Evolutionary conservation across 495 filamentous ascomycete species (phyloP).

Genomic region (Hyphodiscus hymeniophilus): DNA sequence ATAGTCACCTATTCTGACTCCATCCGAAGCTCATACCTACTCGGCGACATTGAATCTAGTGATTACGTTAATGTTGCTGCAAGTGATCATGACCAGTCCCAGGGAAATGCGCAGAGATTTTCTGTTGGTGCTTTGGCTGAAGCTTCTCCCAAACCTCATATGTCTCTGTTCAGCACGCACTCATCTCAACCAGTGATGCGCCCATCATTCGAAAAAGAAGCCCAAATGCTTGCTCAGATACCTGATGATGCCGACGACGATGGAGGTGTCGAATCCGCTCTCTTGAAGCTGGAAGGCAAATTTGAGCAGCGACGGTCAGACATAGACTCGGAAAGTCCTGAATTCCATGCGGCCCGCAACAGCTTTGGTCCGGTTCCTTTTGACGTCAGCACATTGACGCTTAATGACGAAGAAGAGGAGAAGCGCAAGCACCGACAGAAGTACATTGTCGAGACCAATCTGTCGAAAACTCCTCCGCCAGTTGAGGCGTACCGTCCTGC

Average conservation of each 20-base stretch:
- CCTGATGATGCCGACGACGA: slow-evolving; percentile 77
- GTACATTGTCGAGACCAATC: slow-evolving; percentile 28
- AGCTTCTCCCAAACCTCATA: slow-evolving; percentile 28
- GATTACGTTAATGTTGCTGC: slow-evolving; percentile 36
- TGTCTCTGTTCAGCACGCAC: slow-evolving; percentile 65
- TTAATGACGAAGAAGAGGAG: slow-evolving; percentile 27
- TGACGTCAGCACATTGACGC: slow-evolving; percentile 14
- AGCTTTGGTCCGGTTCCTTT: slow-evolving; percentile 17
- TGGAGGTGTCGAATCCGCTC: slow-evolving; percentile 85
- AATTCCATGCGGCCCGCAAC: slow-evolving; percentile 1
- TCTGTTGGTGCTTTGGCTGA: slow-evolving; percentile 52
- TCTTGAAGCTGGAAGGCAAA: slow-evolving; percentile 89
- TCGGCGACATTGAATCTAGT: slow-evolving; percentile 28
- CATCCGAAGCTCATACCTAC: slow-evolving; percentile 49
- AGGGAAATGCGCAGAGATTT: slow-evolving; percentile 31
- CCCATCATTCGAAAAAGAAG: slow-evolving; percentile 84
- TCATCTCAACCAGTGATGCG: slow-evolving; percentile 64
- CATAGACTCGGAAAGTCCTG: slow-evolving; percentile 3
- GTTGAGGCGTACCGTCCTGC: slow-evolving; percentile 13
- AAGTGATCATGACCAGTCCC: slow-evolving; percentile 32
- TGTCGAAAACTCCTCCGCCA: not conserved
- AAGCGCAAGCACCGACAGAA: slow-evolving; percentile 39
- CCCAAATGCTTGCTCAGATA: slow-evolving; percentile 79
- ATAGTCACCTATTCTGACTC: slow-evolving; percentile 64
- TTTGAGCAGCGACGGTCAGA: slow-evolving; percentile 40